Base-by-base conservation (phyloP, 1,139 yeast genomes). In the Lodderomyces oxycetoniae region DNA sequence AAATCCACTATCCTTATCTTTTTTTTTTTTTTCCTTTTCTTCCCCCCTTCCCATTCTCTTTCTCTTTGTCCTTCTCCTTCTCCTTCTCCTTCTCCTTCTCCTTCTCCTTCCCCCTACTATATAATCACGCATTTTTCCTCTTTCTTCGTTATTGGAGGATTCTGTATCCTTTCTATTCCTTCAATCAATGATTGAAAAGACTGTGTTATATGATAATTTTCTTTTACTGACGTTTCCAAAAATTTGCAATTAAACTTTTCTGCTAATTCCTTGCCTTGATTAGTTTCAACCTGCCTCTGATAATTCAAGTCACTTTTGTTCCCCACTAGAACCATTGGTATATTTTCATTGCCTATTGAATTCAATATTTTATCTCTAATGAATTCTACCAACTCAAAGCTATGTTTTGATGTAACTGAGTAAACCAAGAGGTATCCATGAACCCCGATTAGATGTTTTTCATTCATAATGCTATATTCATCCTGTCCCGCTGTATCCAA, bases 401-500 rank as follows among this genome's bases (percentile, higher is more conserved):
- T 81, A 44, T 79, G 76, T 46, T 84, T 66, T 30, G 89, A 81
- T 14, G 88, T 79, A 33, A 88, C 88, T 33, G 93, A 82, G 59
- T 85, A 88, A 26, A 87, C 86, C 31, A 88, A 64, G 41, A 88
- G 67, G 54, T 84, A 85, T 2, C 96, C 96, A 53, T 86, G 94
- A 35, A 84, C 78, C 11, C 94, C 94, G 36, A 85, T 83, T 37
- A 86, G 63, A 44, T 86, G 84, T 50, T 85, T 84, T 57, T 85
- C 91, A 53, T 79, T 84, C 65, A 88, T 77, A 48, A 86, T 79
- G 40, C 87, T 77, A 54, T 81, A 85, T 63, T 88, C 95, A 57
- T 88, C 95, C 63, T 81, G 91, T n/a, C 96, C 96, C 1, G 96
- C 95, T 0, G 96, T 88, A 53, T 88, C 96, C 44, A 88, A 67